Evolutionary conservation across 2,329 filamentous ascomycete genomes (phyloP).

Genomic region (Epichloe sylvatica): DNA sequence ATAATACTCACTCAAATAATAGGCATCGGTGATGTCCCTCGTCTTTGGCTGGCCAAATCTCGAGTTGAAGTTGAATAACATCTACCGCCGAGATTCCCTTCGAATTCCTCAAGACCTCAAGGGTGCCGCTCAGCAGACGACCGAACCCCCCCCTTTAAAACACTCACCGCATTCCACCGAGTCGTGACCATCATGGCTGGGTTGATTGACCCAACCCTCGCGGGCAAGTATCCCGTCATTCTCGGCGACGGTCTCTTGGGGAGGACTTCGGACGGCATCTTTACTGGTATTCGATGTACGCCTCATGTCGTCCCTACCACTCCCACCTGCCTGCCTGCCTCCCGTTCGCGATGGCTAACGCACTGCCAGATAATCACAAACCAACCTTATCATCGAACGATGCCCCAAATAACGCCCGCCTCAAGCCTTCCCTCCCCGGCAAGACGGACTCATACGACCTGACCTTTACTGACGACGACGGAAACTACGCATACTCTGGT

Average conservation of each 20-base stretch:
- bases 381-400: slow-evolving; percentile 36
- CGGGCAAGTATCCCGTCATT: slow-evolving; percentile 48
- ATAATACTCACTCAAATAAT: no score
- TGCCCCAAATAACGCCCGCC: slow-evolving; percentile 32
- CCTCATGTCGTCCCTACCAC: neutral
- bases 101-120: neutral
- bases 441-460: slow-evolving; percentile 43
- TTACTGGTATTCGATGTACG: slow-evolving; percentile 48
- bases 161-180: neutral
- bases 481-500: slow-evolving; percentile 47
- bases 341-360: neutral
- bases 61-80: no score
- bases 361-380: slow-evolving; percentile 45
- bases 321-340: neutral
- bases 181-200: slow-evolving; percentile 19
- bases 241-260: slow-evolving; percentile 48
- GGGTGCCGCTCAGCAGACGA: neutral
- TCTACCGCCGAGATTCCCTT: neutral
- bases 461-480: slow-evolving; percentile 38
- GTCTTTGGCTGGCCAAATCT: neutral
- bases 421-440: slow-evolving; percentile 35
- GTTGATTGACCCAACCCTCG: slow-evolving; percentile 45
- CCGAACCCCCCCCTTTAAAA: no score
- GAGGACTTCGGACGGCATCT: slow-evolving; percentile 41
- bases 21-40: neutral